A percentile compares a stretch with the other conserved stretches of the same genome.
These are phyloP conservation scores for Tetracladium setigerum DNA, from an alignment of 495 filamentous ascomycete genomes.

Conservation along the genomic window DNA sequence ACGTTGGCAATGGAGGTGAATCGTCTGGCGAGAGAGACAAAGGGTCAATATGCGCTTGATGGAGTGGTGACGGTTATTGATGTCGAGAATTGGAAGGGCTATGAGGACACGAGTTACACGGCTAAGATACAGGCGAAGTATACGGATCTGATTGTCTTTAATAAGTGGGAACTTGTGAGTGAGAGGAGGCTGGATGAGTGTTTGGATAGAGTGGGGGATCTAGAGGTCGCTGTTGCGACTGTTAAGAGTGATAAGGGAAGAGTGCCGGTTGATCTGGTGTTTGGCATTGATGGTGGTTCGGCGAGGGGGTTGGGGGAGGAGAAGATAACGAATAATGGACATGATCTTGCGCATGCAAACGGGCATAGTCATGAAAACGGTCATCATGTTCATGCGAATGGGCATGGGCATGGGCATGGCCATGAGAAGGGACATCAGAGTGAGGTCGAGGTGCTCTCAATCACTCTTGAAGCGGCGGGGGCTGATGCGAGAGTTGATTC, in stretches of 20 bases:
- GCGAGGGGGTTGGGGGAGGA: constrained; percentile 47
- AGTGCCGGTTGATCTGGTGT: constrained; percentile 67
- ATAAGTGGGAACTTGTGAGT: constrained; percentile 80
- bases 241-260: constrained; percentile 73
- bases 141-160: constrained; percentile 89
- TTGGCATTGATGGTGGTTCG: constrained; percentile 80
- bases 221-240: constrained; percentile 72
- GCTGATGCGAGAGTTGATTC: constrained; percentile 47
- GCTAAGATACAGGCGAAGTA: constrained; percentile 81
- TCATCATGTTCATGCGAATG: constrained; percentile 35
- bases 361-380: constrained; percentile 26
- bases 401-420: constrained; percentile 28
- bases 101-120: constrained; percentile 84
- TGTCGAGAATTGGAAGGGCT: constrained; percentile 95
- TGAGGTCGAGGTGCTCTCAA: constrained; percentile 85
- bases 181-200: constrained; percentile 74
- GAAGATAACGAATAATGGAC: constrained; percentile 18
- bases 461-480: constrained; percentile 44
- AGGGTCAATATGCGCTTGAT: constrained; percentile 65
- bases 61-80: constrained; percentile 91
- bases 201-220: constrained; percentile 75
- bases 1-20: constrained; percentile 93
- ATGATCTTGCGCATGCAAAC: constrained; percentile 11
- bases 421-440: constrained; percentile 56
- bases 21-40: constrained; percentile 57